phyloP scores from a whole-genome alignment of 73 alveolate species.

The Stentor roeselii region DNA sequence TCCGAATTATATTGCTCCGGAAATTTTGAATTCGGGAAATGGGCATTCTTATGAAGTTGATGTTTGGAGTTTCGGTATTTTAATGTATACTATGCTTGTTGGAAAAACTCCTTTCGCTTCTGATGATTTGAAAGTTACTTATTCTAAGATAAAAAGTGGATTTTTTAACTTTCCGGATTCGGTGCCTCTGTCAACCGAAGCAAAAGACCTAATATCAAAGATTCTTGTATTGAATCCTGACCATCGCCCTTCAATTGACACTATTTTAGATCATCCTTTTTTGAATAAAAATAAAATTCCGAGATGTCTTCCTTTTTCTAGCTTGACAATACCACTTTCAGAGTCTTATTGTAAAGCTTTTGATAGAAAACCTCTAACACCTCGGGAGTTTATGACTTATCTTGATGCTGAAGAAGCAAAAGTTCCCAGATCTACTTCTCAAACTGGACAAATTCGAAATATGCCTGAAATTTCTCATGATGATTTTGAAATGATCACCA shows the following conservation, averaged over 20 bases:
- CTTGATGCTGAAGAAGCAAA: background rate
- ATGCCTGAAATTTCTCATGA: background rate
- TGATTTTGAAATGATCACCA: background rate
- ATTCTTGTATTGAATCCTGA: slow-evolving; percentile 77
- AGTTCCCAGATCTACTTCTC: background rate
- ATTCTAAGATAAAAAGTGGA: slow-evolving; percentile 81
- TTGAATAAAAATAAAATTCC: slow-evolving; percentile 77
- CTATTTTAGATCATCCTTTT: slow-evolving; percentile 42
- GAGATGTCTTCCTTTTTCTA: slow-evolving; percentile 82
- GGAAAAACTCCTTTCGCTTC: slow-evolving; percentile 92
- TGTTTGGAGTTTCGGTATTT: slow-evolving; percentile 83
- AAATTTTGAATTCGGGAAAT: slow-evolving; percentile 60
- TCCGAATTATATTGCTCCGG: slow-evolving; percentile 92
- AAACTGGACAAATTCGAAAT: background rate
- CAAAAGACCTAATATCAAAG: slow-evolving; percentile 74
- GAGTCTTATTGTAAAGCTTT: slow-evolving; percentile 78
- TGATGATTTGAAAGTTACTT: slow-evolving; percentile 84
- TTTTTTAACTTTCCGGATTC: slow-evolving; percentile 89
- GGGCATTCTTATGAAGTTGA: slow-evolving; percentile 78
- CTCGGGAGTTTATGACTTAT: slow-evolving; percentile 25
- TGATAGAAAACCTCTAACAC: slow-evolving; percentile 66
- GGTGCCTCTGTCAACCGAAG: slow-evolving; percentile 82
- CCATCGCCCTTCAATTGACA: slow-evolving; percentile 44
- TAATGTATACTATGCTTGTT: slow-evolving; percentile 60
- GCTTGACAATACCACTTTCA: slow-evolving; percentile 93